A percentile compares a stretch with the other conserved stretches of the same genome.
These are phyloP conservation scores for Sordariomycetes sp. DNA, from an alignment of 2,329 filamentous ascomycete genomes.

Conservation along the genomic window DNA sequence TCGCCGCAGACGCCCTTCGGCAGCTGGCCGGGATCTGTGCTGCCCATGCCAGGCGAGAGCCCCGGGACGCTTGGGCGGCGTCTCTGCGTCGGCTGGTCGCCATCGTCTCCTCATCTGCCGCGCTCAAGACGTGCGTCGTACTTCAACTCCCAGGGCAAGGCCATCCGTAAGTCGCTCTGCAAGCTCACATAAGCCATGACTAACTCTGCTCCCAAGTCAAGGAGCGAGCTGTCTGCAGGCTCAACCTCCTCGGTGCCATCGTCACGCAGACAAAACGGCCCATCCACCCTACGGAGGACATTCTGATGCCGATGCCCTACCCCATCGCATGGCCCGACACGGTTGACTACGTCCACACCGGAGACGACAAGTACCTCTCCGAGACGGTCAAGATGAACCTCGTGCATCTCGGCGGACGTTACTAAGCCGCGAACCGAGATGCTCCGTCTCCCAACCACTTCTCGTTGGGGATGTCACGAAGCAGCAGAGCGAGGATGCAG, in stretches of 20 bases:
- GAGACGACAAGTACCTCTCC: slow-evolving; percentile 31
- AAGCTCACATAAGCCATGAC: background rate
- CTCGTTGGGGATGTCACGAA: too few relatives aligned
- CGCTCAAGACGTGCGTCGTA: background rate
- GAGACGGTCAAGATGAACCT: slow-evolving; percentile 42
- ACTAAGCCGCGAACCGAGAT: too few relatives aligned
- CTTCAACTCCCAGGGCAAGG: background rate
- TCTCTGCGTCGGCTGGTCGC: background rate
- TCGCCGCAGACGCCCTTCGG: background rate
- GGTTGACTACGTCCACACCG: slow-evolving; percentile 45
- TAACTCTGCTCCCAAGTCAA: background rate
- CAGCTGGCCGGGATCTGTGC: slow-evolving; percentile 2
- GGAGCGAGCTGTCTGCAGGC: slow-evolving; percentile 5
- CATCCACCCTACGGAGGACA: slow-evolving; percentile 35
- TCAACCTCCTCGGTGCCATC: slow-evolving; percentile 45
- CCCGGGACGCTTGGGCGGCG: background rate
- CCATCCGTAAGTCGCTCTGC: background rate
- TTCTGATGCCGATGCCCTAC: slow-evolving; percentile 49
- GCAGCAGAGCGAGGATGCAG: too few relatives aligned
- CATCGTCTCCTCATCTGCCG: background rate
- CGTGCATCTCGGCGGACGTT: slow-evolving; percentile 43
- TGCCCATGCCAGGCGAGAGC: slow-evolving; percentile 1
- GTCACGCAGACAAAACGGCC: slow-evolving; percentile 18
- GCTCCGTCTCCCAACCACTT: too few relatives aligned
- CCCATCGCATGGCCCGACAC: slow-evolving; percentile 48